These are phyloP conservation scores for Acacia pycnantha DNA, from an alignment of 331 rosid species.

Conservation along the genomic window DNA sequence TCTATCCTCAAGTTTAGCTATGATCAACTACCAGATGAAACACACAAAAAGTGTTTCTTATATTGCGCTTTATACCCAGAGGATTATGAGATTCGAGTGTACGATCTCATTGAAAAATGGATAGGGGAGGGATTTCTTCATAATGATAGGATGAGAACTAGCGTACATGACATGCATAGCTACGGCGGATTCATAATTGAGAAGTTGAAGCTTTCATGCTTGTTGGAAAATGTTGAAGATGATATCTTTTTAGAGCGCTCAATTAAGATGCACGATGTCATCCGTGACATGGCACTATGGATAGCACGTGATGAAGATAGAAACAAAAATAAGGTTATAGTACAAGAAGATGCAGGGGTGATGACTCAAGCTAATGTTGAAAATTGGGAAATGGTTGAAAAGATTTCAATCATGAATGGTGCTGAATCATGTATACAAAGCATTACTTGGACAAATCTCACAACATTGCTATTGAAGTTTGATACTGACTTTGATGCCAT, in stretches of 20 bases:
- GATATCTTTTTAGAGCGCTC: no score
- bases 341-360: no score
- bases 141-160: no score
- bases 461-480: not conserved
- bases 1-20: not conserved
- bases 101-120: not conserved
- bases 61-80: not conserved
- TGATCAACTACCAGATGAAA: not conserved
- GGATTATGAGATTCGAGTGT: constrained; percentile 4
- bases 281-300: not conserved
- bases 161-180: not conserved
- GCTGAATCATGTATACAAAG: not conserved
- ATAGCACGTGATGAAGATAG: not conserved
- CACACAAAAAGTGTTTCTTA: not conserved
- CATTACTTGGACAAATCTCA: not conserved
- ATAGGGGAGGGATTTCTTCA: not conserved
- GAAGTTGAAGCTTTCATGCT: not conserved
- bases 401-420: not conserved
- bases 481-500: no score
- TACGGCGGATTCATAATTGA: not conserved
- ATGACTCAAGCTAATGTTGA: not conserved
- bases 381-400: not conserved
- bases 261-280: not conserved
- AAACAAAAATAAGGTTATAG: not conserved
- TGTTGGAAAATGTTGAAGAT: not conserved